A percentile compares a stretch with the other conserved stretches of the same genome.
Conservation (phyloP, 163 green algal species). For the Dunaliella salina region DNA sequence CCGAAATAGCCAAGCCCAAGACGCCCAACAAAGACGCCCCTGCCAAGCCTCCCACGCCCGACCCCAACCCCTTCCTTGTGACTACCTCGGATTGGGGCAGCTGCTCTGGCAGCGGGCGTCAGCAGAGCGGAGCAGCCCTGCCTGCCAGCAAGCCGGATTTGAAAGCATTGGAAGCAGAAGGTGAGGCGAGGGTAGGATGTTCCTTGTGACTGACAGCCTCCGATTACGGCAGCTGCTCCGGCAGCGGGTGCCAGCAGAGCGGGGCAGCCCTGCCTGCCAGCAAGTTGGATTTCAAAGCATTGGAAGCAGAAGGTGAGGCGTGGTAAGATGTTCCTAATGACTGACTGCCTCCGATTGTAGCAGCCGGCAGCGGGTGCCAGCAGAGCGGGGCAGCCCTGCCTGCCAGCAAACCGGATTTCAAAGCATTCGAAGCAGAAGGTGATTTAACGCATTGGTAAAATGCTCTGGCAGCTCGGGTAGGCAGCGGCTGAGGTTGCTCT, state of each 20-base stretch:
- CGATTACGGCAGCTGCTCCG: background rate
- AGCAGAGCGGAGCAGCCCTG: background rate
- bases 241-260: background rate
- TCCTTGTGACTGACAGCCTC: background rate
- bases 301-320: background rate
- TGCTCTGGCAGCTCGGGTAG: background rate
- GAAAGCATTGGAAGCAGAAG: background rate
- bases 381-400: background rate
- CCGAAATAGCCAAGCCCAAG: background rate
- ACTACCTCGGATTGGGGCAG: constrained; percentile 2
- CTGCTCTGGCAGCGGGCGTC: background rate
- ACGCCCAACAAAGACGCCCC: background rate
- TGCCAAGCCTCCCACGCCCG: constrained; percentile 1
- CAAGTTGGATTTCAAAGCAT: background rate
- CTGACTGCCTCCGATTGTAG: background rate
- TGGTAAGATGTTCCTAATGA: background rate
- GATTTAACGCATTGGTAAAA: background rate
- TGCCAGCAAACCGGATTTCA: background rate
- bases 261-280: background rate
- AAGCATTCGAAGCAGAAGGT: background rate
- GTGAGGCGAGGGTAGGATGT: background rate
- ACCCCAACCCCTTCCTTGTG: background rate
- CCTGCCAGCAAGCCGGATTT: background rate
- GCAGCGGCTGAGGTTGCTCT: background rate
- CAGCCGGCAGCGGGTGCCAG: background rate